Evolutionary conservation across 2,329 filamentous ascomycete species (phyloP).

Genomic region (Xylariomycetidae sp.): DNA sequence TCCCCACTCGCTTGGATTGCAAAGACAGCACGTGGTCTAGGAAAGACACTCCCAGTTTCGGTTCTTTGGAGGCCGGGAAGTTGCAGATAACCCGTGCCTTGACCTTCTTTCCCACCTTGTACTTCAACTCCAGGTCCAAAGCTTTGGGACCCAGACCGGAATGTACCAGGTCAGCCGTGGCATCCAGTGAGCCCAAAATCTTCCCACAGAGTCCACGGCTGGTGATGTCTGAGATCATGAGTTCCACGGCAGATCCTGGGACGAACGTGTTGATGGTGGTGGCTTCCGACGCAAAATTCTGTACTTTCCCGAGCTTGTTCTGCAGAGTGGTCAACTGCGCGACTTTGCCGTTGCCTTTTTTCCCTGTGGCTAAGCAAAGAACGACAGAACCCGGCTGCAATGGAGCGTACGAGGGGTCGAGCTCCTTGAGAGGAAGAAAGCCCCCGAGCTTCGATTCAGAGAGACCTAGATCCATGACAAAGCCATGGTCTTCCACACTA

Average conservation of each 20-base stretch:
- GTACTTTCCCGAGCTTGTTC: conserved; percentile 60
- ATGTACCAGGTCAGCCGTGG: conserved; percentile 85
- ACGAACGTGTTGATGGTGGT: conserved; percentile 86
- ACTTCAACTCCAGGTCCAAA: conserved; percentile 67
- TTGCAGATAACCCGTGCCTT: conserved; percentile 85
- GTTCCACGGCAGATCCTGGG: conserved; percentile 83
- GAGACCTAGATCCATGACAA: conserved; percentile 87
- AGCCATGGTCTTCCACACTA: conserved; percentile 93
- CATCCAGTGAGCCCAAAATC: conserved; percentile 84
- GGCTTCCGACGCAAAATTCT: conserved; percentile 64
- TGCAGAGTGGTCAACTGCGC: conserved; percentile 76
- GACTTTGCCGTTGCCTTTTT: conserved; percentile 72
- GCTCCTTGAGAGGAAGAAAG: conserved; percentile 79
- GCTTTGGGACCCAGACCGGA: conserved; percentile 68
- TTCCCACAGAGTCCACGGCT: conserved; percentile 77
- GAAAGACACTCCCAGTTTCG: conserved; percentile 82
- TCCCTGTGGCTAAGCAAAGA: conserved; percentile 72
- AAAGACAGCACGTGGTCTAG: conserved; percentile 77
- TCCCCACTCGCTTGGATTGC: conserved; percentile 35
- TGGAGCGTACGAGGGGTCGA: conserved; percentile 59
- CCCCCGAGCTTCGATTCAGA: conserved; percentile 62
- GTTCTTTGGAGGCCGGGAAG: conserved; percentile 70
- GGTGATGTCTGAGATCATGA: conserved; percentile 72
- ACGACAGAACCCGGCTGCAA: conserved; percentile 81
- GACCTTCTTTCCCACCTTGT: conserved; percentile 76